phyloP scores from a whole-genome alignment of 306 rosid genomes.

The Macrotyloma uniflorum region DNA sequence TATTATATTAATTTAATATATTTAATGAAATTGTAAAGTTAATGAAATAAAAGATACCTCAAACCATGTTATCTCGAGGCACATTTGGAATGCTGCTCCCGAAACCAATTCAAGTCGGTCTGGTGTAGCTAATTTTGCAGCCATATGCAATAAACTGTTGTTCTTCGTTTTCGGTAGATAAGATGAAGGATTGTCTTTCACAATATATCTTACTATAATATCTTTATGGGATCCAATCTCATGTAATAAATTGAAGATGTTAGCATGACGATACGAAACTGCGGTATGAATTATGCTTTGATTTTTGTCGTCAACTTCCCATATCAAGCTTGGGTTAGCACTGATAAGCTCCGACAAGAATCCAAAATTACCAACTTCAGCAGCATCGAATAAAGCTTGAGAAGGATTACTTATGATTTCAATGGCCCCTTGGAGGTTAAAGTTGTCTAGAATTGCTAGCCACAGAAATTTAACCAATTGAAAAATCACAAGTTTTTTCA shows the following conservation, averaged over 20 bases:
- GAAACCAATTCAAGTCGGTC: conserved; percentile 39
- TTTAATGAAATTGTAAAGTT: too few species aligned
- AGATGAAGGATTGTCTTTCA: too few species aligned
- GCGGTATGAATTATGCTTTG: conserved; percentile 43
- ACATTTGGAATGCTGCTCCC: conserved; percentile 53
- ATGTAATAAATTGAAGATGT: conserved; percentile 43
- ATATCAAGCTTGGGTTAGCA: conserved; percentile 40
- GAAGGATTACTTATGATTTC: conserved; percentile 4
- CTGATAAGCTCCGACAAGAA: conserved; percentile 41
- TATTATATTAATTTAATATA: too few species aligned
- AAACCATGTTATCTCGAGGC: conserved; percentile 45
- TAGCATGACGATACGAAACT: conserved; percentile 43
- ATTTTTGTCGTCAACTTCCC: conserved; percentile 19
- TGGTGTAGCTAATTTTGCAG: conserved; percentile 44
- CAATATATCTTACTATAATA: conserved; percentile 3
- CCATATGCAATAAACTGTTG: conserved; percentile 42
- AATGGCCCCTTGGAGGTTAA: too few species aligned
- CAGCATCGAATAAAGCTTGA: conserved; percentile 32
- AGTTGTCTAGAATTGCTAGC: conserved; percentile 22
- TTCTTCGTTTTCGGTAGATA: background rate
- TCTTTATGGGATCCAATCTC: conserved; percentile 32
- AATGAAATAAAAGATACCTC: conserved; percentile 26
- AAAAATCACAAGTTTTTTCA: conserved; percentile 14
- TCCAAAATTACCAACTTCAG: conserved; percentile 47
- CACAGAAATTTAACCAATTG: conserved; percentile 38